phyloP scores from a whole-genome alignment of 2,329 filamentous ascomycete genomes.

The Didymosphaeria variabile region DNA sequence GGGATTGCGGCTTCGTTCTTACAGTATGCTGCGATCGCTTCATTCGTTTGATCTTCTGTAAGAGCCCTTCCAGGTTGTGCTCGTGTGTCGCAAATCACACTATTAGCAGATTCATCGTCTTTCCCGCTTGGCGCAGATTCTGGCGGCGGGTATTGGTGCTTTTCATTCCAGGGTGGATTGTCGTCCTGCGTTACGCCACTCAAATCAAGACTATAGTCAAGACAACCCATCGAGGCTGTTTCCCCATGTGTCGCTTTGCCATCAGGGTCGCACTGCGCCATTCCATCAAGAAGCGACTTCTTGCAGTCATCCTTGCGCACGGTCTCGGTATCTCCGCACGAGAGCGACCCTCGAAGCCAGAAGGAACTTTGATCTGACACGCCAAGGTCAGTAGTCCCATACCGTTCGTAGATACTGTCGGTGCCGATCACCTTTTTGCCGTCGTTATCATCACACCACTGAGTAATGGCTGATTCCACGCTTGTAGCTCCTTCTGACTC shows the following conservation, averaged over 20 bases:
- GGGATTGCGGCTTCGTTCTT: conserved; percentile 4
- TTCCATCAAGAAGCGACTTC: conserved; percentile 7
- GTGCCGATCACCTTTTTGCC: not conserved
- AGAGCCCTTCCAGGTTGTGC: not conserved
- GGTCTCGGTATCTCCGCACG: not conserved
- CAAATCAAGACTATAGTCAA: conserved; percentile 16
- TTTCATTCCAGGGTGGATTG: conserved; percentile 17
- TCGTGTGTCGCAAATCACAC: not conserved
- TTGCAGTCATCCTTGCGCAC: conserved; percentile 13
- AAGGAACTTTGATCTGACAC: conserved; percentile 17
- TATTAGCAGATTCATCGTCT: not conserved
- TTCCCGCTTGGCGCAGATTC: conserved; percentile 2
- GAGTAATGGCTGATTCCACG: conserved; percentile 11
- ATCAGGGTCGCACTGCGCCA: conserved; percentile 13
- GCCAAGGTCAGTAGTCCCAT: conserved; percentile 6
- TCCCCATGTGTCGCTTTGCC: conserved; percentile 15
- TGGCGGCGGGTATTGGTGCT: conserved; percentile 5
- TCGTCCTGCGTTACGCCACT: conserved; percentile 12
- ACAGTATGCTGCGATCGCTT: conserved; percentile 12
- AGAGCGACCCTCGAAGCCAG: conserved; percentile 14
- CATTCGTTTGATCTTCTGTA: conserved; percentile 6
- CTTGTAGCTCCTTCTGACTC: conserved; percentile 9
- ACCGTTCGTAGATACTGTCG: conserved; percentile 7
- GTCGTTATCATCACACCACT: conserved; percentile 16
- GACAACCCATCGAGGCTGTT: conserved; percentile 9